Percentiles rank a stretch among this genome's conserved stretches.
Conservation (phyloP, 2,329 filamentous ascomycete genomes). For the Monilinia fructicola region DNA sequence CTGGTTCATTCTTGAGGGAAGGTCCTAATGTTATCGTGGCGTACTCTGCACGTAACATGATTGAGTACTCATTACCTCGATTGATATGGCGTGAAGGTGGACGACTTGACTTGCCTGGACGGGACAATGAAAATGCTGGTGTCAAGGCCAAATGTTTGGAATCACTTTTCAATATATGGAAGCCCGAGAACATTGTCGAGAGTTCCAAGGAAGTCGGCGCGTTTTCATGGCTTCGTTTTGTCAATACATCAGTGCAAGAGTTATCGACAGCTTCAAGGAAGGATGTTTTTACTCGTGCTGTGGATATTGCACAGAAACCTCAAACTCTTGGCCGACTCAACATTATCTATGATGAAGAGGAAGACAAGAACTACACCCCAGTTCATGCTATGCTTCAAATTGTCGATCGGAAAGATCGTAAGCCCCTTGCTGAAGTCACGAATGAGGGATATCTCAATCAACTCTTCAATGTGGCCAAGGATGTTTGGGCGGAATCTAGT, state of each 20-base stretch:
- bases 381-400: slow-evolving; percentile 81
- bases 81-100: slow-evolving; percentile 81
- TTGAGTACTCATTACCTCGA: slow-evolving; percentile 80
- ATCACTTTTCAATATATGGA: slow-evolving; percentile 89
- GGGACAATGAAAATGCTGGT: slow-evolving; percentile 71
- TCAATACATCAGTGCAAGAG: slow-evolving; percentile 73
- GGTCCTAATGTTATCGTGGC: slow-evolving; percentile 74
- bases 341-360: slow-evolving; percentile 67
- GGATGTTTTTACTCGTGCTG: slow-evolving; percentile 72
- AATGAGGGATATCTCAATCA: slow-evolving; percentile 69
- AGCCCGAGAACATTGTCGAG: slow-evolving; percentile 70
- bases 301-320: slow-evolving; percentile 54
- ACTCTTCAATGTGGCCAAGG: slow-evolving; percentile 75
- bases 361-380: slow-evolving; percentile 63
- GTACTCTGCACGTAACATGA: slow-evolving; percentile 84
- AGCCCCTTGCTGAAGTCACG: slow-evolving; percentile 67
- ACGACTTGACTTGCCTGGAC: slow-evolving; percentile 70
- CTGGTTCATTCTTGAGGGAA: slow-evolving; percentile 90
- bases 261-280: slow-evolving; percentile 67
- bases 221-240: slow-evolving; percentile 90
- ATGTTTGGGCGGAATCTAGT: slow-evolving; percentile 66
- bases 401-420: slow-evolving; percentile 64
- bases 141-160: slow-evolving; percentile 76
- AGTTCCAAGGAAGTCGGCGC: slow-evolving; percentile 60
- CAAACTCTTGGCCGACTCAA: slow-evolving; percentile 66